Evolutionary conservation across 1,139 yeast genomes (phyloP), one percentile per base, ranked within the genome.

Genomic region (Pichia sp.): DNA sequence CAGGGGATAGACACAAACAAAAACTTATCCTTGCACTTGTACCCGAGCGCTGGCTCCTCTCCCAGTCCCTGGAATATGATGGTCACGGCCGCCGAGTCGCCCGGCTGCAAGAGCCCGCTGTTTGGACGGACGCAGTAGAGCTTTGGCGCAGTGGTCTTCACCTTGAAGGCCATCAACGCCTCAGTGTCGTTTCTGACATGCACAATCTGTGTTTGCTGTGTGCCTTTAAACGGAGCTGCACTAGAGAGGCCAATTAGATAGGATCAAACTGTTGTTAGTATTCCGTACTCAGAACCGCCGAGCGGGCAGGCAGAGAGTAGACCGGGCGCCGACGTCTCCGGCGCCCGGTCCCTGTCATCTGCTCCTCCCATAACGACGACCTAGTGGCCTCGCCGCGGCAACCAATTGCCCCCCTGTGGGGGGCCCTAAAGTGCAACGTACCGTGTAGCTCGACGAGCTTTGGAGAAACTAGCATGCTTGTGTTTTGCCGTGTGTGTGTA

Each of bases 91-190:
- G 84, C 75, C 12, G 84, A 72, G 60, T 81, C 81, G 43, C 95
- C 95, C 14, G 98, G 93, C 45, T 76, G 78, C 55, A 93, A 77
- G 45, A 86, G 73, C 31, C 95, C 83, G 55, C 97, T 95, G 71
- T 92, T 93, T 58, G 99, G 99, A 73, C 97, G 85, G 54, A 93
- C 98, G 72, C 97, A 89, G 76, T 92, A 71, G 70, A 90, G 79
- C 71, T 89, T 92, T 57, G 99, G 99, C 14, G 98, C 97, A 9
- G 99, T 93, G 50, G 99, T 93, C 74, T 93, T 95, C 67, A 95
- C 97, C 76, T 95, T 95, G 78, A 90, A 93, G 36, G 97, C 97
- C 66, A 81, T 73, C 44, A 83, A 74, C 51, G 73, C 73, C 36
- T 74, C 70, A 17, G 66, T 55, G 55, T 81, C 79, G 74, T 93